Conservation (phyloP, 73 alveolate genomes). For the Tetrahymena thermophila region DNA sequence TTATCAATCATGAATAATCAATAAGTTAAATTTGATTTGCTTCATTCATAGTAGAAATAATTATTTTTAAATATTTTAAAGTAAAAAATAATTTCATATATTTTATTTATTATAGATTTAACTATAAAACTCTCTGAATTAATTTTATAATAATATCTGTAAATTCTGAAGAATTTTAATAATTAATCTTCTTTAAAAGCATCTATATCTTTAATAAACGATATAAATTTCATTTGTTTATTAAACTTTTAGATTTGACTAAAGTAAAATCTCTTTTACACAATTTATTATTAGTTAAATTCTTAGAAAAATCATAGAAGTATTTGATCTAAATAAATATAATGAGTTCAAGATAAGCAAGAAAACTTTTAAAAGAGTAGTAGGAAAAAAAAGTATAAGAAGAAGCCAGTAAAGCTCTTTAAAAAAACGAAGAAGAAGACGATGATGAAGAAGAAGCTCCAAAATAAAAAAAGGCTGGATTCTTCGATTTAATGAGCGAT, state of each 20-base stretch:
- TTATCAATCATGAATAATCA: too few relatives aligned
- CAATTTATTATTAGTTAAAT: not conserved
- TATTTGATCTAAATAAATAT: not conserved
- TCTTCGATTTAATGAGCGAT: not conserved
- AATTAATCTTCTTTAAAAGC: not conserved
- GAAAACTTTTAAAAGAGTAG: not conserved
- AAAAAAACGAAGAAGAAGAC: not conserved
- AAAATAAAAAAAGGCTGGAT: not conserved
- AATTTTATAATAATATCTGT: not conserved
- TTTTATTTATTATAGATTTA: not conserved
- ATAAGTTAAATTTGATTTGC: too few relatives aligned
- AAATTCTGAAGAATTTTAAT: not conserved
- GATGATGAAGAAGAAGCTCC: not conserved
- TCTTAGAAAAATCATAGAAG: not conserved
- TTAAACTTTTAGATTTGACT: not conserved
- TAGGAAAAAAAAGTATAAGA: not conserved
- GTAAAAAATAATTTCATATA: too few relatives aligned
- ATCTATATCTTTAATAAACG: not conserved
- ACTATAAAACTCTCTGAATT: not conserved
- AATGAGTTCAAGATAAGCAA: not conserved
- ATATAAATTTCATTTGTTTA: not conserved
- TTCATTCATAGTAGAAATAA: too few relatives aligned
- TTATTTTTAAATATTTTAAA: too few relatives aligned
- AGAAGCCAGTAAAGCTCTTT: not conserved
- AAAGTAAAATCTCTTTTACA: not conserved